These are phyloP conservation scores for Neurospora africana DNA, from an alignment of 495 filamentous ascomycete species.

Conservation along the genomic window DNA sequence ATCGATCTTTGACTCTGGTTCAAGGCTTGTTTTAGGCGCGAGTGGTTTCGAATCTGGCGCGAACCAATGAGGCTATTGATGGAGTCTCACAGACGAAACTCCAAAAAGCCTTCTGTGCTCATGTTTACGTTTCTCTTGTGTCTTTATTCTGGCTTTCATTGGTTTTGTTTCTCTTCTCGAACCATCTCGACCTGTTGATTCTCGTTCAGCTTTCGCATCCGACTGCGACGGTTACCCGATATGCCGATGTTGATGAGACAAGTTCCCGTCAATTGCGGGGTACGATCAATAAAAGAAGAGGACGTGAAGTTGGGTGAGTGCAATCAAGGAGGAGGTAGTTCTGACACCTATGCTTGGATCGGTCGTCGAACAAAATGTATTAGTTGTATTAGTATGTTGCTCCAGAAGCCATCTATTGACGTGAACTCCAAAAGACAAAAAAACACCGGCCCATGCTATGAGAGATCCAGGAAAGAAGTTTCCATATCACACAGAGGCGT, in stretches of 20 bases:
- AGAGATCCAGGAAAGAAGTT: conserved; percentile 18
- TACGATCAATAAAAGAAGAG: background rate
- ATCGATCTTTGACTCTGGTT: background rate
- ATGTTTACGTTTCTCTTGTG: background rate
- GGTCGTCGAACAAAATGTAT: background rate
- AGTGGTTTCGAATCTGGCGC: background rate
- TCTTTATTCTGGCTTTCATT: background rate
- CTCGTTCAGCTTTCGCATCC: background rate
- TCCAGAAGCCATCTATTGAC: background rate
- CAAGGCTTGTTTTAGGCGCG: background rate
- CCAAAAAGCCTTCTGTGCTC: background rate
- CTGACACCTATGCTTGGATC: background rate
- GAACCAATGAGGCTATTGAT: background rate
- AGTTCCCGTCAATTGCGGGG: background rate
- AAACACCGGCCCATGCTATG: background rate
- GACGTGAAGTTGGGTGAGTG: background rate
- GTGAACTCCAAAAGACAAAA: background rate
- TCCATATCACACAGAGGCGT: conserved; percentile 17
- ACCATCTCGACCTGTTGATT: background rate
- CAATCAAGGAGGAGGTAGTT: background rate
- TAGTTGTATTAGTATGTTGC: background rate
- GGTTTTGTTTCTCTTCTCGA: background rate
- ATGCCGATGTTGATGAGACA: background rate
- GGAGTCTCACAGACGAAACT: background rate
- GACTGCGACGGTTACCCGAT: background rate